Percentiles rank a stretch among this genome's conserved stretches.
Evolutionary conservation across 2,329 filamentous ascomycete species (phyloP).

Genomic region (Aspergillus bombycis): DNA sequence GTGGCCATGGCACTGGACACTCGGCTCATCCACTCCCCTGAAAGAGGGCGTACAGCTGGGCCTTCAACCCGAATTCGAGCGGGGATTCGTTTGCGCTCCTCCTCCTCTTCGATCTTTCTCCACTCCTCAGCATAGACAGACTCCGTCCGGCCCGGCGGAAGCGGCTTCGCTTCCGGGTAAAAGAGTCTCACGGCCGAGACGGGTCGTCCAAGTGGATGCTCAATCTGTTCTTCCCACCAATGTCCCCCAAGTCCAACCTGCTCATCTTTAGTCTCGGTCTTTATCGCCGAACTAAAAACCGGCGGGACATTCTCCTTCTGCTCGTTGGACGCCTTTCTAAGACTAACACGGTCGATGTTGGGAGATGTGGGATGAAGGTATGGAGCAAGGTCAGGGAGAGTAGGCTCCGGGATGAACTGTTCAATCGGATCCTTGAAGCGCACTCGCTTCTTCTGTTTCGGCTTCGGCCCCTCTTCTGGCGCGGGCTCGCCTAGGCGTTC

Average conservation of each 20-base stretch:
- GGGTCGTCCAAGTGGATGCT: constrained; percentile 26
- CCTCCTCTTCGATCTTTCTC: constrained; percentile 29
- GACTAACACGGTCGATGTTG: neutral
- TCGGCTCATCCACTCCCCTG: constrained; percentile 39
- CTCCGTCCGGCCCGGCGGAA: constrained; percentile 32
- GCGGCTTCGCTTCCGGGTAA: constrained; percentile 19
- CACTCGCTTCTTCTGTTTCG: constrained; percentile 8
- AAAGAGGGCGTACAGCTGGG: constrained; percentile 39
- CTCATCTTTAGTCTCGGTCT: neutral
- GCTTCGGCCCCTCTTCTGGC: neutral
- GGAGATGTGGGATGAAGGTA: constrained; percentile 13
- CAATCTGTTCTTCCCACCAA: constrained; percentile 26
- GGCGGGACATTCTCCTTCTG: constrained; percentile 24
- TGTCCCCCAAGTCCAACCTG: constrained; percentile 18
- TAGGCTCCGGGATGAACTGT: neutral
- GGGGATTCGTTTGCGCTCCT: constrained; percentile 24
- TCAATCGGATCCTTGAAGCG: constrained; percentile 19
- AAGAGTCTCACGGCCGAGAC: constrained; percentile 37
- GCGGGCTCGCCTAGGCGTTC: neutral
- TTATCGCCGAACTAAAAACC: neutral
- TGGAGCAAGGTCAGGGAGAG: constrained; percentile 14
- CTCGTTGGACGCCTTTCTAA: constrained; percentile 2
- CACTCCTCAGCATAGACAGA: constrained; percentile 35
- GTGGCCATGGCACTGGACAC: constrained; percentile 35
- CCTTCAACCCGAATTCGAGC: constrained; percentile 29